Evolutionary conservation across 495 filamentous ascomycete genomes (phyloP), one percentile per base, ranked within the genome.

Genomic region (Chaetomium tenue): DNA sequence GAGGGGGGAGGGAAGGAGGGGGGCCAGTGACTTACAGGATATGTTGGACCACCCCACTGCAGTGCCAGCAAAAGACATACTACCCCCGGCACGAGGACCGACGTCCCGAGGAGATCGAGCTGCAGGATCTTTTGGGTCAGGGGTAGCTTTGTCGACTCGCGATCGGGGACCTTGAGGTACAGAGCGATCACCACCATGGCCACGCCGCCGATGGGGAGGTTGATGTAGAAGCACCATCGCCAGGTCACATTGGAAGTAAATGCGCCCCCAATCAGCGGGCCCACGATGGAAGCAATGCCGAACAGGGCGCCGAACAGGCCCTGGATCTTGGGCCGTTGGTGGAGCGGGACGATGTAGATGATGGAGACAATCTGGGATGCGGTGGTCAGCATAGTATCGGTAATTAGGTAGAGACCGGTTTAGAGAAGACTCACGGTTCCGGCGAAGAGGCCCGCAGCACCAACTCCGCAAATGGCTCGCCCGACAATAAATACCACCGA

Each of bases 141-240:
- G 0, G 71, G 63, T 18, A 66, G 65, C 20, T 54, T 51, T 20
- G 64, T 25, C 11, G 67, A 63, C 40, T 70, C 66, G 12, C 67
- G 56, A 2, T 28, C 39, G 67, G 71, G 71, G 6, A 66, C 39
- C 25, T 50, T 48, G 65, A 72, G 69, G 64, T 83, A 81, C 72
- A 88, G 80, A 65, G 84, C 81, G 61, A 87, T 73, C 58, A 86
- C 81, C 3, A 80, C 39, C 13, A 83, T 79, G 3, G 87, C 85
- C 12, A 88, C 69, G 8, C 77, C 87, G 37, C 90, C 90, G 54
- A 91, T 77, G 4, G 88, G 88, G 15, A 89, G 74, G 63, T 90
- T 91, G 75, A 90, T 89, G 73, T 88, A 91, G 73, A 93, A 91
- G 67, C 88, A 92, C 90, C 89, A 92, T 55, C 89, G 65, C 87